Evolutionary conservation across 371 early-diverging fungal species (phyloP), one percentile per base, ranked within the genome.

Genomic region (Actinomucor elegans): DNA sequence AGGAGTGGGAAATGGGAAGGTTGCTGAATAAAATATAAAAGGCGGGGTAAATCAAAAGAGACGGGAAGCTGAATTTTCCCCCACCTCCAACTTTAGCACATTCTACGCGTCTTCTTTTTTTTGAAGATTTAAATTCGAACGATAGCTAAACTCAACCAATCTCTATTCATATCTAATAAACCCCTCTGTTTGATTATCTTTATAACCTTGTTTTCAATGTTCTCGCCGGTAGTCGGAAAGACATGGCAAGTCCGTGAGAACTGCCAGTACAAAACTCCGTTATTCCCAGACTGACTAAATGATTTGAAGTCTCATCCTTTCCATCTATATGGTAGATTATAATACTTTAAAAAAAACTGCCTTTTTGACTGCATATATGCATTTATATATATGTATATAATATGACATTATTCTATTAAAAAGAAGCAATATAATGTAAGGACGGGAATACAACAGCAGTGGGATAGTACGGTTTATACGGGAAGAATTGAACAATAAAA

Each of bases 21-120:
- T 42, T 36, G 28, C 44, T 53, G 53, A 57, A 49, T n/a, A 49
- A 57, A 35, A 34, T 35, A 28, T 28, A 36, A 44, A 57, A 43
- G 44, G 50, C 57, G 57, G 57, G 57, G 57, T 57, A 57, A 36
- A 57, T 31, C 48, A 32, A 32, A 26, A 34, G 17, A 34, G 11
- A 33, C 20, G 35, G 32, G 41, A 11, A 26, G 21, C 27, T 27
- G 3, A 42, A 21, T 24, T 26, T 35, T 41, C 12, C 26, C 14
- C 21, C 27, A 11, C 7, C 10, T 48, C 26, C 31, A 17, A 14
- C 20, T 44, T 27, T 44, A 41, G 20, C 21, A 29, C 29, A 28
- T 18, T 21, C 12, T 18, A 34, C 18, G 1, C 21, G 31, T 17
- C 20, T 12, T 45, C 11, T 29, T 51, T 33, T 29, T 51, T 23